Conservation (phyloP, 192 early-diverging fungal species). For the Coemansia sp. region DNA sequence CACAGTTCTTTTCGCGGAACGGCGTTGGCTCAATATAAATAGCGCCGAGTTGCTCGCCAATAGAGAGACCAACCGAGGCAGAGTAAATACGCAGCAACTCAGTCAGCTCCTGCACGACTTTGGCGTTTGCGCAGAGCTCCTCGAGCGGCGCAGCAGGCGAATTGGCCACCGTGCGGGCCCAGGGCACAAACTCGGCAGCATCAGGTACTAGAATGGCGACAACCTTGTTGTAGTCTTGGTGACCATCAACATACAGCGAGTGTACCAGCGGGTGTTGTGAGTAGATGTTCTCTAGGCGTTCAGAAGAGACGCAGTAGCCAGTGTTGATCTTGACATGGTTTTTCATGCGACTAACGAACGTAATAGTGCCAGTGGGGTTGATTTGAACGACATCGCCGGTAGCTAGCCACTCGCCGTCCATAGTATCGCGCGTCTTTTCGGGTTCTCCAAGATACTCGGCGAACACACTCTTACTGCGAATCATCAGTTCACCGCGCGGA, state of each 20-base stretch:
- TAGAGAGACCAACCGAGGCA: slow-evolving; percentile 62
- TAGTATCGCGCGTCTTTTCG: slow-evolving; percentile 66
- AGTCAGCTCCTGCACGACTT: slow-evolving; percentile 60
- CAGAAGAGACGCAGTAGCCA: slow-evolving; percentile 86
- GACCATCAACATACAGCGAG: slow-evolving; percentile 86
- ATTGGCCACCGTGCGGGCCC: slow-evolving; percentile 56
- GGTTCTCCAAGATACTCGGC: slow-evolving; percentile 77
- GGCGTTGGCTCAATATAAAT: slow-evolving; percentile 66
- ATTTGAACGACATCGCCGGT: slow-evolving; percentile 80
- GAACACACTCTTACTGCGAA: slow-evolving; percentile 73
- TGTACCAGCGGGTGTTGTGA: slow-evolving; percentile 69
- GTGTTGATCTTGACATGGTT: slow-evolving; percentile 77
- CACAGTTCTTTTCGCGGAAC: slow-evolving; percentile 66
- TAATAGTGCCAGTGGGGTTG: slow-evolving; percentile 60
- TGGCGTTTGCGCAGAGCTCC: slow-evolving; percentile 55
- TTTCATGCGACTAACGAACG: slow-evolving; percentile 77
- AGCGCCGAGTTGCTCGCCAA: slow-evolving; percentile 74
- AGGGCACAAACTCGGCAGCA: slow-evolving; percentile 58
- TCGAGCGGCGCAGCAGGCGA: slow-evolving; percentile 41
- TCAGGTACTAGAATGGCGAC: slow-evolving; percentile 86
- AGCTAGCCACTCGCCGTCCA: slow-evolving; percentile 76
- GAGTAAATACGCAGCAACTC: slow-evolving; percentile 61
- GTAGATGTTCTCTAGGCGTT: slow-evolving; percentile 78
- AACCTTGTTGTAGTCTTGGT: slow-evolving; percentile 73
- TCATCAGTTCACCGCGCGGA: slow-evolving; percentile 83